phyloP scores from a whole-genome alignment of 73 alveolate species.

The Durusdinium trenchii region DNA sequence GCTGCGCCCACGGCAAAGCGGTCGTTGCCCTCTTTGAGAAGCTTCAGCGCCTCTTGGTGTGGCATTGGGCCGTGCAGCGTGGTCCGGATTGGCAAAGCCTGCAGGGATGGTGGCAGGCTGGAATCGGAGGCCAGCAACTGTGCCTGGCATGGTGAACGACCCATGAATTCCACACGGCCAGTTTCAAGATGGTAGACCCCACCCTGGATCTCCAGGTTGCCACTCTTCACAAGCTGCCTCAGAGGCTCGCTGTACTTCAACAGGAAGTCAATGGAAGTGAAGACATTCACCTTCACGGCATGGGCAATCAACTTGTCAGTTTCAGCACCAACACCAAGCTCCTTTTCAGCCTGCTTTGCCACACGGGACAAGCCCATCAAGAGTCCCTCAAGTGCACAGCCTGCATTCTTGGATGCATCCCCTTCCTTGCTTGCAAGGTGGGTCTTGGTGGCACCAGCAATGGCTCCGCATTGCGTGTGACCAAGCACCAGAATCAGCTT shows the following conservation, averaged over 20 bases:
- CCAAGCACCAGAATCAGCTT: slow-evolving; percentile 83
- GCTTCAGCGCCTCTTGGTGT: background rate
- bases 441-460: slow-evolving; percentile 60
- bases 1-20: slow-evolving; percentile 44
- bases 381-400: slow-evolving; percentile 74
- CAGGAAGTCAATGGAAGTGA: slow-evolving; percentile 44
- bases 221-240: slow-evolving; percentile 55
- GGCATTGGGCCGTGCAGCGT: slow-evolving; percentile 39
- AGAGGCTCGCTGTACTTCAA: slow-evolving; percentile 51
- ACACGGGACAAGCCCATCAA: slow-evolving; percentile 43
- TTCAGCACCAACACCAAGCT: slow-evolving; percentile 14
- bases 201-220: slow-evolving; percentile 67
- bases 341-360: slow-evolving; percentile 43
- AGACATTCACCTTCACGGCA: slow-evolving; percentile 43
- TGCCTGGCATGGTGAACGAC: slow-evolving; percentile 39
- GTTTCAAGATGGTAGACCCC: slow-evolving; percentile 75
- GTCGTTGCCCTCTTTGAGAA: slow-evolving; percentile 32
- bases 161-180: slow-evolving; percentile 82
- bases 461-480: slow-evolving; percentile 62
- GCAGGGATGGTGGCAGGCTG: slow-evolving; percentile 62
- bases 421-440: slow-evolving; percentile 27
- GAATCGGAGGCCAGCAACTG: slow-evolving; percentile 53
- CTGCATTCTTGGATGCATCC: background rate
- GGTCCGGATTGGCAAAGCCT: slow-evolving; percentile 79
- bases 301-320: background rate